Conservation (phyloP, 148 eudicot species). For the Bassia scoparia region DNA sequence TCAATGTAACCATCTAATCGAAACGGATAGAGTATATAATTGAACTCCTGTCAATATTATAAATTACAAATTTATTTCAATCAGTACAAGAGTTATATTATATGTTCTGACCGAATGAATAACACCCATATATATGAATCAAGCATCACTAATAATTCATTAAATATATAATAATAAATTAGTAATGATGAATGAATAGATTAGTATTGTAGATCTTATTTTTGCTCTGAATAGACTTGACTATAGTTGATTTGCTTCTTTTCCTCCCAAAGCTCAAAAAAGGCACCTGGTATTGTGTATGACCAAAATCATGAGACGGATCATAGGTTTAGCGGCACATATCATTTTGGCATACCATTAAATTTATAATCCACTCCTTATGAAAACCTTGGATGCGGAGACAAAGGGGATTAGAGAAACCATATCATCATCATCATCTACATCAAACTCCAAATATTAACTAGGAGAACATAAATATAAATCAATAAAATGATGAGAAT, state of each 20-base stretch:
- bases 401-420: constrained; percentile 9
- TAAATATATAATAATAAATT: too few species aligned
- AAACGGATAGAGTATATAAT: too few species aligned
- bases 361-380: neutral
- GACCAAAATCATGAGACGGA: constrained; percentile 32
- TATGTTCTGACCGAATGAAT: too few species aligned
- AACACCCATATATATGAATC: too few species aligned
- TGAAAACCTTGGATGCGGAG: neutral
- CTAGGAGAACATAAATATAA: neutral
- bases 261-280: constrained; percentile 30
- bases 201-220: neutral
- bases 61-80: too few species aligned
- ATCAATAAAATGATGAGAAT: constrained; percentile 15
- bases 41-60: too few species aligned
- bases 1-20: too few species aligned
- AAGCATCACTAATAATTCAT: too few species aligned
- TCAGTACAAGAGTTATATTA: too few species aligned
- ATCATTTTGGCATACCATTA: neutral
- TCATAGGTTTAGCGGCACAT: constrained; percentile 28
- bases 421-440: constrained; percentile 13
- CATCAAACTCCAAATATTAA: neutral
- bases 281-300: constrained; percentile 33
- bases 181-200: neutral
- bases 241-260: constrained; percentile 22
- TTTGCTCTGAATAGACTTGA: neutral